phyloP scores from a whole-genome alignment of 345 rosid genomes.

The Turritis glabra region DNA sequence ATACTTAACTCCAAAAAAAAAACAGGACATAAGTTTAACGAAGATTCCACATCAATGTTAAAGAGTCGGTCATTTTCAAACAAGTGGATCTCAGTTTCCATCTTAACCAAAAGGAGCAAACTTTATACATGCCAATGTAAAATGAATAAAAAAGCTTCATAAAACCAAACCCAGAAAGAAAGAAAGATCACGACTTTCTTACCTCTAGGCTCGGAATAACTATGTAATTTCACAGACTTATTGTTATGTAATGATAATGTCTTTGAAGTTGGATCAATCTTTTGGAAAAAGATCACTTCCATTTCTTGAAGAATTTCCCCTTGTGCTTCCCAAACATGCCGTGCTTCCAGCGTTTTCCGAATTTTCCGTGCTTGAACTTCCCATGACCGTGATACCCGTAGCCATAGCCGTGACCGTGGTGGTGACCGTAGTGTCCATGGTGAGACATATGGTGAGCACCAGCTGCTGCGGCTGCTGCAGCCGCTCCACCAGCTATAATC shows the following conservation, averaged over 20 bases:
- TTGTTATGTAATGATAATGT: not conserved
- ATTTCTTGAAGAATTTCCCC: slow-evolving; percentile 54
- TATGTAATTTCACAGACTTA: not conserved
- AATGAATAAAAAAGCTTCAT: not conserved
- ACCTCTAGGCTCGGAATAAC: slow-evolving; percentile 10
- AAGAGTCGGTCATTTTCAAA: slow-evolving; percentile 17
- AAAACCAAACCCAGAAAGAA: slow-evolving; percentile 10
- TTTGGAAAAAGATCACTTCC: slow-evolving; percentile 45
- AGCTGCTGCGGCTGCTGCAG: slow-evolving; percentile 57
- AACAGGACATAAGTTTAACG: not conserved
- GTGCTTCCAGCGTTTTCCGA: slow-evolving; percentile 64
- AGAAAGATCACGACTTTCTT: slow-evolving; percentile 12
- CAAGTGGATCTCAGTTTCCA: slow-evolving; percentile 26
- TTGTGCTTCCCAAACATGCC: slow-evolving; percentile 73
- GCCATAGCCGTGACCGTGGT: slow-evolving; percentile 36
- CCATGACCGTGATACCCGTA: slow-evolving; percentile 56
- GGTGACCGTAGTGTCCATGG: slow-evolving; percentile 57
- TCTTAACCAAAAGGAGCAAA: not conserved
- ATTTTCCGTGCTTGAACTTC: slow-evolving; percentile 67
- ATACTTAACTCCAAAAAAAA: not conserved
- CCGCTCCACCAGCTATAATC: slow-evolving; percentile 67
- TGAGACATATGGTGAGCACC: slow-evolving; percentile 62
- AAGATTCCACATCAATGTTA: slow-evolving; percentile 7
- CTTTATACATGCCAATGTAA: slow-evolving; percentile 27
- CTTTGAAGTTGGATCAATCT: slow-evolving; percentile 12